Evolutionary conservation across 1,139 yeast species (phyloP).

Genomic region (Debaryomycetaceae sp.): DNA sequence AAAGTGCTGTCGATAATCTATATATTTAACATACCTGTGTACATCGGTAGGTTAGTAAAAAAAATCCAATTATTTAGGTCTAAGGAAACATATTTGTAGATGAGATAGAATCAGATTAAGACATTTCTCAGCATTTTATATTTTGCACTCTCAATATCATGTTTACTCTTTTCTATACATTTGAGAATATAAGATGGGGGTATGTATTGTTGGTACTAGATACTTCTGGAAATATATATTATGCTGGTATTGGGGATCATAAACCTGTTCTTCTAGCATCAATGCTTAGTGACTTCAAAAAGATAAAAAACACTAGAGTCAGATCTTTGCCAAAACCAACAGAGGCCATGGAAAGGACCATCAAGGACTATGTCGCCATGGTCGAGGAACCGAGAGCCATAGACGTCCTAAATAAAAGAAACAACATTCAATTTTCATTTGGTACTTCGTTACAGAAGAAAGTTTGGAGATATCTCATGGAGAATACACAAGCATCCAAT

Average conservation of each 20-base stretch:
- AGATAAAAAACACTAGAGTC: constrained; percentile 7
- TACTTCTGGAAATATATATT: constrained; percentile 15
- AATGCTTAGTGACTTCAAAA: constrained; percentile 15
- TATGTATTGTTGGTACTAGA: constrained; percentile 5
- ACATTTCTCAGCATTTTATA: too few species aligned
- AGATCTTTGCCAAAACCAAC: constrained; percentile 5
- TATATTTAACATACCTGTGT: too few species aligned
- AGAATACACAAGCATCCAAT: constrained; percentile 12
- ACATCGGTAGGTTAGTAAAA: too few species aligned
- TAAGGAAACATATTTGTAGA: too few species aligned
- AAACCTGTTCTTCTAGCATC: constrained; percentile 5
- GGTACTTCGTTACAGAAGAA: constrained; percentile 22
- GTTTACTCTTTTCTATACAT: neutral
- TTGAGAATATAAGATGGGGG: neutral
- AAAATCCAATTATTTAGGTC: too few species aligned
- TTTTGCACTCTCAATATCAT: too few species aligned
- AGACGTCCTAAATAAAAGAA: constrained; percentile 5
- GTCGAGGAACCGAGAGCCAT: constrained; percentile 12
- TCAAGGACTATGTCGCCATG: constrained; percentile 10
- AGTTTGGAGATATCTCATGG: constrained; percentile 19
- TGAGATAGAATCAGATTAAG: too few species aligned
- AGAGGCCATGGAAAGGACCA: constrained; percentile 8
- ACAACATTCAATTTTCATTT: constrained; percentile 13
- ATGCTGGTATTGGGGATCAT: constrained; percentile 19
- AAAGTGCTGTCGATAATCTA: constrained; percentile 3